Evolutionary conservation across 2,329 filamentous ascomycete genomes (phyloP).

Genomic region (Alternaria sp.): DNA sequence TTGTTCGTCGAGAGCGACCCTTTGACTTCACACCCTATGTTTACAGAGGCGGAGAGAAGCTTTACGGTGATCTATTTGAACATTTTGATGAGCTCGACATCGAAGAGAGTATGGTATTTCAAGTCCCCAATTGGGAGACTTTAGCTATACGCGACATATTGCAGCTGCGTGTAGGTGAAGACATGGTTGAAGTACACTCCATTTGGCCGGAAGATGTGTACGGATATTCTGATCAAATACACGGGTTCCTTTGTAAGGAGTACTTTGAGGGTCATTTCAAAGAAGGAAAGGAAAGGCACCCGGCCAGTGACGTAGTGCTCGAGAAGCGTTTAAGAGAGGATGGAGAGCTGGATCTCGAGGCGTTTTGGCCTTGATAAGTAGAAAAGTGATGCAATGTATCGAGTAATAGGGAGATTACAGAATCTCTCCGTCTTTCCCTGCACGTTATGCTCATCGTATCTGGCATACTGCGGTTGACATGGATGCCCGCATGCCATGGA

Average conservation of each 20-base stretch:
- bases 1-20: slow-evolving; percentile 84
- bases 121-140: not conserved
- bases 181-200: not conserved
- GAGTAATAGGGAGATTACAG: too few species aligned
- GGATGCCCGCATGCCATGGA: too few species aligned
- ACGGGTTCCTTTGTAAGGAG: not conserved
- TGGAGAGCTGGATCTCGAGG: not conserved
- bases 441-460: too few species aligned
- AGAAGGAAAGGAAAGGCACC: not conserved
- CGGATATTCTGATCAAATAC: not conserved
- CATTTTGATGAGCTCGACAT: too few species aligned
- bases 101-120: too few species aligned
- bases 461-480: too few species aligned
- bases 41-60: not conserved
- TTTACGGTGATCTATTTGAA: not conserved
- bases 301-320: not conserved
- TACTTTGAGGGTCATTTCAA: not conserved
- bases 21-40: not conserved
- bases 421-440: too few species aligned
- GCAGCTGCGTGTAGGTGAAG: not conserved
- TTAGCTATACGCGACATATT: not conserved
- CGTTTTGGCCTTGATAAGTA: not conserved
- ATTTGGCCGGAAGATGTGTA: not conserved
- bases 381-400: not conserved
- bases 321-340: not conserved